Evolutionary conservation across 2,329 filamentous ascomycete species (phyloP).

Genomic region (Colletotrichum spaethianum): DNA sequence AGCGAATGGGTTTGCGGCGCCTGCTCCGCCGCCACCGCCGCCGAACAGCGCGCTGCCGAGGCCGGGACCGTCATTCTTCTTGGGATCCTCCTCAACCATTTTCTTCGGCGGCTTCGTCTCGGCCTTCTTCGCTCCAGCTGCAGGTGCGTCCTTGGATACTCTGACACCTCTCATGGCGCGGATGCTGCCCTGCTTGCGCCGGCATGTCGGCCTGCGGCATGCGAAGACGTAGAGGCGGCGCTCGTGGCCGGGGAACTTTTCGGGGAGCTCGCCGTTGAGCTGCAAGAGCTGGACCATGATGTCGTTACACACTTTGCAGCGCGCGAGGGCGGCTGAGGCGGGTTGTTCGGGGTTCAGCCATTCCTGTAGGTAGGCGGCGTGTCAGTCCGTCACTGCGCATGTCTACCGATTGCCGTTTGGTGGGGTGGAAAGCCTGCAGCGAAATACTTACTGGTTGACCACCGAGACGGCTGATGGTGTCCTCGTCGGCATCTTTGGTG

Average conservation of each 20-base stretch:
- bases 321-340: constrained; percentile 82
- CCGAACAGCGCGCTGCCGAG: constrained; percentile 81
- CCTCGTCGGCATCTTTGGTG: constrained; percentile 82
- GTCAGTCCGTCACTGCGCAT: constrained; percentile 20
- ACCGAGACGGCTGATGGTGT: constrained; percentile 89
- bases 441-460: constrained; percentile 80
- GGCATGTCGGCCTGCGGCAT: constrained; percentile 84
- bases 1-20: constrained; percentile 72
- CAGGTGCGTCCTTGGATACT: constrained; percentile 60
- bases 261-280: constrained; percentile 90
- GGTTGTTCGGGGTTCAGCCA: constrained; percentile 84
- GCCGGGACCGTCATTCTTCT: constrained; percentile 55
- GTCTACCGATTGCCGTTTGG: constrained; percentile 17
- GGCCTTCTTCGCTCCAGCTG: constrained; percentile 45
- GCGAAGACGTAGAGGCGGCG: constrained; percentile 89
- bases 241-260: constrained; percentile 88
- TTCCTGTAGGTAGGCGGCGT: constrained; percentile 66
- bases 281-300: constrained; percentile 90
- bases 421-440: constrained; percentile 1
- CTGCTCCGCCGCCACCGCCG: constrained; percentile 48
- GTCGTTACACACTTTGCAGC: constrained; percentile 89
- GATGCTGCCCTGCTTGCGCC: constrained; percentile 86
- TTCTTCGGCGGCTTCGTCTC: constrained; percentile 52
- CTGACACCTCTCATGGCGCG: constrained; percentile 80
- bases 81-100: constrained; percentile 50